Percentiles rank a stretch among this genome's conserved stretches.
phyloP scores from a whole-genome alignment of 2,329 filamentous ascomycete species.

The Hypoxylon sp. region DNA sequence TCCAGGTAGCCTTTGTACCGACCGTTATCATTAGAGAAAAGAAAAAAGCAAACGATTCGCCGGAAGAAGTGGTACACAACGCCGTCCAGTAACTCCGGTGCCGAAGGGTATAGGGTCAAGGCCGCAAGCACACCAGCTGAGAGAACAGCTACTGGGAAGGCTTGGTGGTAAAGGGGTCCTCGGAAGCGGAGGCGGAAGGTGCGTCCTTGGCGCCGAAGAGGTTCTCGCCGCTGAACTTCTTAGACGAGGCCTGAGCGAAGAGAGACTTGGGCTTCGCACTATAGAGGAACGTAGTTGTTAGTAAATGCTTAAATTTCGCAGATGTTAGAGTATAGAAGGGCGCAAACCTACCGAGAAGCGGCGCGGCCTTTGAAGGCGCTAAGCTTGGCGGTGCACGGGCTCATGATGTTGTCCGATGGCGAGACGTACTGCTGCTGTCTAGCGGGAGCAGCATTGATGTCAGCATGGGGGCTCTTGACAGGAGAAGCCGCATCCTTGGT shows the following conservation, averaged over 20 bases:
- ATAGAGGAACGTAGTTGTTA: slow-evolving; percentile 32
- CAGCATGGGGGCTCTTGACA: slow-evolving; percentile 37
- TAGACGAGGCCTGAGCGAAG: slow-evolving; percentile 71
- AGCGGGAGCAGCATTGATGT: slow-evolving; percentile 30
- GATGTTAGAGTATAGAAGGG: neutral
- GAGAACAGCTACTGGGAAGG: too few relatives aligned
- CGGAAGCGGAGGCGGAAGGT: slow-evolving; percentile 1
- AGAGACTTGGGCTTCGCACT: slow-evolving; percentile 74
- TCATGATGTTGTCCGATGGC: slow-evolving; percentile 89
- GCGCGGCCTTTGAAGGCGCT: slow-evolving; percentile 82
- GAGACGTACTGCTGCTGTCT: slow-evolving; percentile 72
- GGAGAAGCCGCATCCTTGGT: slow-evolving; percentile 17
- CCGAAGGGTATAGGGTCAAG: too few relatives aligned
- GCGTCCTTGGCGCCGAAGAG: slow-evolving; percentile 49
- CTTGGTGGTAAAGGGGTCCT: too few relatives aligned
- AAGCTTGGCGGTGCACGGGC: slow-evolving; percentile 84
- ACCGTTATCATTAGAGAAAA: neutral
- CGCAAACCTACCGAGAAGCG: slow-evolving; percentile 73
- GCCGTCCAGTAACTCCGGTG: slow-evolving; percentile 14
- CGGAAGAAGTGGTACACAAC: slow-evolving; percentile 6
- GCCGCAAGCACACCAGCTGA: too few relatives aligned
- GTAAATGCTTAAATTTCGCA: too few relatives aligned
- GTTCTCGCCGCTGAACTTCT: slow-evolving; percentile 64
- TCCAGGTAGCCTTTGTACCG: neutral
- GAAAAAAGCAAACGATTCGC: slow-evolving; percentile 6